Percentiles rank a stretch among this genome's conserved stretches.
These are phyloP conservation scores for Malus sieversii DNA, from an alignment of 306 rosid species.

Conservation along the genomic window DNA sequence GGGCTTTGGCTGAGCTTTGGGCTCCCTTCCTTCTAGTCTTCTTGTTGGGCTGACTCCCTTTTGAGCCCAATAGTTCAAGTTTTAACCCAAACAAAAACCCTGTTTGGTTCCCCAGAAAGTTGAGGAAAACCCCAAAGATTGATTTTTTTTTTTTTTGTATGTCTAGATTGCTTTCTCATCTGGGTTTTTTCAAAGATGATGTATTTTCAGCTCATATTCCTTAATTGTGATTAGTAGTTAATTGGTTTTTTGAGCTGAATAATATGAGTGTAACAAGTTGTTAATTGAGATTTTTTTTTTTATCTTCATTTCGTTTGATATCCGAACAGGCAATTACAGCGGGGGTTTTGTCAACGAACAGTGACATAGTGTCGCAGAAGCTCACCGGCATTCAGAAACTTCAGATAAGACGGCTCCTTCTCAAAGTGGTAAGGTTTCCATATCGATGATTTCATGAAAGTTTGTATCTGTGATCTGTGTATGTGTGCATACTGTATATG, in stretches of 20 bases:
- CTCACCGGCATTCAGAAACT: conserved; percentile 80
- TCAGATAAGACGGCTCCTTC: conserved; percentile 59
- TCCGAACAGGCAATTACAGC: conserved; percentile 41
- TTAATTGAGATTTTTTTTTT: too few species aligned
- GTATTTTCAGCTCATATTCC: too few species aligned
- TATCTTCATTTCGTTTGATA: too few species aligned
- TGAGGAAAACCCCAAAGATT: not conserved
- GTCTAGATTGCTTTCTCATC: not conserved
- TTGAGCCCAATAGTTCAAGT: too few species aligned
- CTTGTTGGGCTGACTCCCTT: too few species aligned
- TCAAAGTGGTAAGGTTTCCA: conserved; percentile 47
- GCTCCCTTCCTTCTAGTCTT: too few species aligned
- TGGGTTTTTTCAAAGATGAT: too few species aligned
- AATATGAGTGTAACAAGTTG: too few species aligned
- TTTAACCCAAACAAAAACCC: not conserved
- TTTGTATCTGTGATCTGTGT: not conserved
- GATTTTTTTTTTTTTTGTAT: not conserved
- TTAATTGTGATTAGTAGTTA: too few species aligned
- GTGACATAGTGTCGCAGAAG: conserved; percentile 84
- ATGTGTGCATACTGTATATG: not conserved
- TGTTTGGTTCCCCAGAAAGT: conserved; percentile 2
- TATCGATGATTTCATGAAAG: too few species aligned
- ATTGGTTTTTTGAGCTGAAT: too few species aligned
- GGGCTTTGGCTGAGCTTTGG: too few species aligned
- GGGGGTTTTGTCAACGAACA: conserved; percentile 63